Conservation (phyloP, 805 yeast species). For the Candida chauliodis region DNA sequence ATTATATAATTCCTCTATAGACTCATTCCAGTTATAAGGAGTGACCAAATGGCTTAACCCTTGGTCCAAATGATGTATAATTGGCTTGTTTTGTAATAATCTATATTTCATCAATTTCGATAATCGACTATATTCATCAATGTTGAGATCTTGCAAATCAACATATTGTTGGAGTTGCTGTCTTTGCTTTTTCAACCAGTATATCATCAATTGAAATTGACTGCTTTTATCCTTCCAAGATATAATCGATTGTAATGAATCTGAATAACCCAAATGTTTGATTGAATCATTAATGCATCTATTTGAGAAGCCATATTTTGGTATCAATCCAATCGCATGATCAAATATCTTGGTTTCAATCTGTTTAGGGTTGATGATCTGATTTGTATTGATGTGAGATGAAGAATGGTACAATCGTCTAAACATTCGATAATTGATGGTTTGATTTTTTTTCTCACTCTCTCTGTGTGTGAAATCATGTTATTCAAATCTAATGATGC, state of each 20-base stretch:
- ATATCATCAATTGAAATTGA: conserved; percentile 54
- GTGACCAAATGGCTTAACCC: conserved; percentile 60
- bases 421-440: not conserved
- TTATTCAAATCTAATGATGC: conserved; percentile 49
- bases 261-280: conserved; percentile 47
- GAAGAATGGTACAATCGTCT: conserved; percentile 29
- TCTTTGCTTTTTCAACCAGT: conserved; percentile 45
- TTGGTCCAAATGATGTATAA: conserved; percentile 39
- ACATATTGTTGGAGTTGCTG: conserved; percentile 30
- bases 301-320: conserved; percentile 49
- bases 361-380: conserved; percentile 24
- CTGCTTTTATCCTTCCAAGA: conserved; percentile 42
- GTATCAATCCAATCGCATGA: conserved; percentile 41
- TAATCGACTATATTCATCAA: conserved; percentile 41
- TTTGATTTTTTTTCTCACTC: not conserved
- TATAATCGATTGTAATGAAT: conserved; percentile 44
- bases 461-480: not conserved
- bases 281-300: conserved; percentile 48
- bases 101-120: conserved; percentile 47
- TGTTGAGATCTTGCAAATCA: conserved; percentile 28
- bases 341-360: conserved; percentile 41
- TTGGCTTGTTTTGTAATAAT: conserved; percentile 48
- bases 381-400: conserved; percentile 34
- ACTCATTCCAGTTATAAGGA: conserved; percentile 56
- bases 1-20: conserved; percentile 66